Percentiles rank a stretch among this genome's conserved stretches.
phyloP scores from a whole-genome alignment of 2,329 filamentous ascomycete species.

The Waltergamsia citrina region DNA sequence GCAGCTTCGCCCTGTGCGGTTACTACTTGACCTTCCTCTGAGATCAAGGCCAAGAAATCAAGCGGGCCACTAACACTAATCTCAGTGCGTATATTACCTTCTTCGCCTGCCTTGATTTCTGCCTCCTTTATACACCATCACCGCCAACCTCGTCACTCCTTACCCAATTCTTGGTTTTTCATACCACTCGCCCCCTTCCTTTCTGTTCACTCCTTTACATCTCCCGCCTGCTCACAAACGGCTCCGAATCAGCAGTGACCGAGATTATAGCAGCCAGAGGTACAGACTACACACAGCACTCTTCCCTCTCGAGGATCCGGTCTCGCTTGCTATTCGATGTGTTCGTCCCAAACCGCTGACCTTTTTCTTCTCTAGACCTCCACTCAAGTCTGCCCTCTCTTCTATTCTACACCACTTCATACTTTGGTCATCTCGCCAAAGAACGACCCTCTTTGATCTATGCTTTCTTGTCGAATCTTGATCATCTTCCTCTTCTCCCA shows the following conservation, averaged over 20 bases:
- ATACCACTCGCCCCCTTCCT: neutral
- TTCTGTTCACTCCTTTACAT: neutral
- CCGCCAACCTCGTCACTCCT: neutral
- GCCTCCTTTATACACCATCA: neutral
- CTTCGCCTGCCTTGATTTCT: neutral
- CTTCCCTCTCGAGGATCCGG: too few relatives aligned
- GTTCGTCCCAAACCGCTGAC: neutral
- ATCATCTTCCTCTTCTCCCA: constrained; percentile 12
- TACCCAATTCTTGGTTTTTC: neutral
- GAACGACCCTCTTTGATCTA: constrained; percentile 17
- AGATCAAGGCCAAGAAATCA: too few relatives aligned
- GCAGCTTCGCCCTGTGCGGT: neutral
- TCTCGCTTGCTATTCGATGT: too few relatives aligned
- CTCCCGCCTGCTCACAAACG: neutral
- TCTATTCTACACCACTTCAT: constrained; percentile 8
- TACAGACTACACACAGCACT: too few relatives aligned
- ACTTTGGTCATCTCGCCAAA: constrained; percentile 6
- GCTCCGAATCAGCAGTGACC: neutral
- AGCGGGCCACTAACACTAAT: too few relatives aligned
- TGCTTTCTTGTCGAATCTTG: constrained; percentile 16
- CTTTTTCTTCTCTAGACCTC: constrained; percentile 1
- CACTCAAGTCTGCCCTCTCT: constrained; percentile 1
- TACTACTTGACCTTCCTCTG: neutral
- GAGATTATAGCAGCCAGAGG: too few relatives aligned
- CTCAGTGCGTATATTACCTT: too few relatives aligned